Conservation (phyloP, 495 filamentous ascomycete genomes). For the Neurospora hispaniola region DNA sequence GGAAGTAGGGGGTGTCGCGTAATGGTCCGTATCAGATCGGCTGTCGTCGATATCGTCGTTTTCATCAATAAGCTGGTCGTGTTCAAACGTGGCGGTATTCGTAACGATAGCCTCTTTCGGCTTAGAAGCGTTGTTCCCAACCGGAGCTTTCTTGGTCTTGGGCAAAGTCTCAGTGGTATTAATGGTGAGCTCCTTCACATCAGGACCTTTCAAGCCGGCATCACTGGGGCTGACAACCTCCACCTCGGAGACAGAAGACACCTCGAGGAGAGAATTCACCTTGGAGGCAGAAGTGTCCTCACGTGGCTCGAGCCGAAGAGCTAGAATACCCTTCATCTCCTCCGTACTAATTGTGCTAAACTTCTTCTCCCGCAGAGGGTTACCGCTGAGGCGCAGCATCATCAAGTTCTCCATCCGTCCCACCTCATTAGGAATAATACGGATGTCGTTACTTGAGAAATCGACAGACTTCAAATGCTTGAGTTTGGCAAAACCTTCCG, state of each 20-base stretch:
- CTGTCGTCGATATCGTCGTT: constrained; percentile 30
- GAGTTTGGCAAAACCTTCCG: constrained; percentile 59
- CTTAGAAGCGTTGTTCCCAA: not conserved
- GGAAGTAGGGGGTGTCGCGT: constrained; percentile 43
- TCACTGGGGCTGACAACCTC: not conserved
- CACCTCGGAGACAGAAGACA: not conserved
- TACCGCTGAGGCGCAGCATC: constrained; percentile 66
- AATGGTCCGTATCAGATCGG: constrained; percentile 64
- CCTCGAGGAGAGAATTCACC: constrained; percentile 5
- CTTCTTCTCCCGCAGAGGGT: constrained; percentile 79
- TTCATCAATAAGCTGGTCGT: constrained; percentile 1
- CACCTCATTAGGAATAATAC: constrained; percentile 61
- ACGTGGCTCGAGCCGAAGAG: constrained; percentile 53
- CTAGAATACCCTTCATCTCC: constrained; percentile 69
- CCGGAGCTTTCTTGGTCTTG: not conserved
- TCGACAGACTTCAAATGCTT: constrained; percentile 61
- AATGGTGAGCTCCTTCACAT: not conserved
- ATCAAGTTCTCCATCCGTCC: constrained; percentile 69
- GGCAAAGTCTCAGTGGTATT: not conserved
- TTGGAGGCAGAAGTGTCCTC: constrained; percentile 14
- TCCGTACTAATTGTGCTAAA: constrained; percentile 69
- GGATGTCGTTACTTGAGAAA: constrained; percentile 75
- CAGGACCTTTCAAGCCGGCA: not conserved
- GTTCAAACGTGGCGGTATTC: not conserved
- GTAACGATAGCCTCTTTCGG: not conserved